Base-by-base conservation (phyloP, 2,329 filamentous ascomycete genomes). In the Fusarium sp. region DNA sequence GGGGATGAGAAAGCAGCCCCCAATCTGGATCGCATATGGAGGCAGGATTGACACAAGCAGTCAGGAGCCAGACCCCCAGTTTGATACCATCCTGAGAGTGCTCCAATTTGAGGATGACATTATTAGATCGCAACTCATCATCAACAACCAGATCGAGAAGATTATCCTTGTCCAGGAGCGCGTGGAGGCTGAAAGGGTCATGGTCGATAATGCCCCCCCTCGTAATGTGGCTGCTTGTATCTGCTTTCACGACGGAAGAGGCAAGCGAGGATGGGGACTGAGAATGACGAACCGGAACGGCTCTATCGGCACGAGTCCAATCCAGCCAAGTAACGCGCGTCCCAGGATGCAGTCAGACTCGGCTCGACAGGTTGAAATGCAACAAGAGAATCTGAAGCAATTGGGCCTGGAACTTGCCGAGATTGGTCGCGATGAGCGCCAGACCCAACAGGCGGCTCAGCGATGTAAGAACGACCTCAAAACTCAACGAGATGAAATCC, bases 121-220 rank as follows among this genome's bases (percentile, higher is more conserved):
- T 50, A 92, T 98, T 22, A 91, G 91, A 59, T 93, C 94, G 70
- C 92, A 95, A 68, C 85, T 98, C 56, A 92, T 99, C 78, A 96
- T 98, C 80, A 92, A 92, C 71, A 89, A 94, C 76, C 84, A 85
- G 8, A 94, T 98, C 62, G 96, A 99, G 71, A 95, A 98, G 81
- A 90, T 92, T 9, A 89, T 98, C 7, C 86, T 99, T 1, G 90
- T 98, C 63, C 86, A 91, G 64, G 86, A 92, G 34, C 87, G 93
- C 31, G 82, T 87, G 2, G 89, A 94, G 65, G 96, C 92, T 1
- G 87, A 92, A 50, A 84, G 87, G 5, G 88, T 93, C 54, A 93
- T 98, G 88, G 90, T 93, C 69, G 86, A 88, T 62, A 87, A 85
- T 45, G 85, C 85, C 6, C 82, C 83, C n/a, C 91, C 92, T 1